A percentile compares a stretch with the other conserved stretches of the same genome.
These are phyloP conservation scores for Rhizomucor miehei DNA, from an alignment of 371 early-diverging fungal genomes.

Conservation along the genomic window DNA sequence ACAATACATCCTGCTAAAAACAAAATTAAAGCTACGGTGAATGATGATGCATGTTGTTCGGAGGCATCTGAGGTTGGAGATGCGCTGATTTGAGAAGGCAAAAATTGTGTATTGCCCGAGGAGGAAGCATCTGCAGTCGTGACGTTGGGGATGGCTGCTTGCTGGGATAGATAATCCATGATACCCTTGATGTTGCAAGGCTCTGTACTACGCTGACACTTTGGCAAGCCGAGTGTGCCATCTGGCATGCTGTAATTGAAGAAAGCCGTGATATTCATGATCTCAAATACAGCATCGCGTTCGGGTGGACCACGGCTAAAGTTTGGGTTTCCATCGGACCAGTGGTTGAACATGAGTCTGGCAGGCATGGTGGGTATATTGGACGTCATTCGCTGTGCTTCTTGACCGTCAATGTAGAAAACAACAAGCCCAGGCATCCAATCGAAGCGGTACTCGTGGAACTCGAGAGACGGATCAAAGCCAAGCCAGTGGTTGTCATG, in stretches of 20 bases:
- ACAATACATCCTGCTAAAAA: too few species aligned
- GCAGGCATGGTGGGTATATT: constrained; percentile 26
- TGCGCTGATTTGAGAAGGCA: too few species aligned
- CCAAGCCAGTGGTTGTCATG: constrained; percentile 20
- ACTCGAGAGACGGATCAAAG: constrained; percentile 23
- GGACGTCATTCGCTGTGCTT: constrained; percentile 14
- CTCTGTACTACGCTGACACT: neutral
- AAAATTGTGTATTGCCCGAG: too few species aligned
- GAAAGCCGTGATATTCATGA: constrained; percentile 18
- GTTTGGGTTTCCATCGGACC: constrained; percentile 36
- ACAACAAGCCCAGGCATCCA: constrained; percentile 22
- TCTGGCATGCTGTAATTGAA: constrained; percentile 15
- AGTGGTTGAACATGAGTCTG: constrained; percentile 28
- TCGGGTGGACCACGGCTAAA: constrained; percentile 31
- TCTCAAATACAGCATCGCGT: constrained; percentile 12
- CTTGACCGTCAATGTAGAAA: constrained; percentile 27
- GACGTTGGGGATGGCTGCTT: neutral
- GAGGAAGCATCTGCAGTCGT: neutral
- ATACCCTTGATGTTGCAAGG: neutral
- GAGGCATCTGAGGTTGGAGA: too few species aligned
- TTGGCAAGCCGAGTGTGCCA: neutral
- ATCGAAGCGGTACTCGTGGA: constrained; percentile 35
- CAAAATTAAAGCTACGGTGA: too few species aligned
- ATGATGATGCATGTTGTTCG: too few species aligned
- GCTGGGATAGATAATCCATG: neutral